phyloP scores from a whole-genome alignment of 768 basidiomycete genomes.

The Hydnomerulius pinastri region DNA sequence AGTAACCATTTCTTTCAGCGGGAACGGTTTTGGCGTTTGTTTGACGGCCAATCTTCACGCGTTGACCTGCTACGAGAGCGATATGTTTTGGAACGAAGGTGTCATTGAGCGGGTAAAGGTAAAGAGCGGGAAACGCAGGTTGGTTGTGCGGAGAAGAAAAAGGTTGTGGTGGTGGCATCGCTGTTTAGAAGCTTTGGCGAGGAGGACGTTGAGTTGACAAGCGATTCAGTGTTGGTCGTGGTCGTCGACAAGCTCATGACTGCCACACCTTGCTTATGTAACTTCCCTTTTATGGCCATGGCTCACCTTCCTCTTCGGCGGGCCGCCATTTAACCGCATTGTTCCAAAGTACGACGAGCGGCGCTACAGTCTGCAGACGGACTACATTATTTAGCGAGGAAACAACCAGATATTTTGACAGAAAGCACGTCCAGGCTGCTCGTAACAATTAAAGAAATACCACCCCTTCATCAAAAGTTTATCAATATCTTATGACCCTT shows the following conservation, averaged over 20 bases:
- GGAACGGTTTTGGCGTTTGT: constrained; percentile 96
- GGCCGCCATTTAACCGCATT: too few relatives aligned
- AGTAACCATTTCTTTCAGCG: constrained; percentile 91
- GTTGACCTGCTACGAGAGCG: constrained; percentile 62
- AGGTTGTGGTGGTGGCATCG: constrained; percentile 35
- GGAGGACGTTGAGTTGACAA: constrained; percentile 19
- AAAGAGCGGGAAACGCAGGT: constrained; percentile 45
- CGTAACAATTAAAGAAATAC: too few relatives aligned
- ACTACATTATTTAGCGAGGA: neutral
- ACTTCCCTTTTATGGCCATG: neutral
- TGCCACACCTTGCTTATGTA: constrained; percentile 9
- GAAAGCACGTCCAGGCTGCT: too few relatives aligned
- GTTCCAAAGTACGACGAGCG: too few relatives aligned
- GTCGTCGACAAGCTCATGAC: neutral
- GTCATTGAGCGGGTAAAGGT: constrained; percentile 91
- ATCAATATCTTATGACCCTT: neutral
- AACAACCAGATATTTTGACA: neutral
- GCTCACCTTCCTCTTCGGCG: neutral
- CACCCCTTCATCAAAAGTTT: neutral
- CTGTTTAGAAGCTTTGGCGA: constrained; percentile 15
- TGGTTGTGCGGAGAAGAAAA: constrained; percentile 33
- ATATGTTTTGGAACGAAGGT: constrained; percentile 96
- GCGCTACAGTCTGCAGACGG: too few relatives aligned
- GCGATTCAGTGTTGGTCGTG: constrained; percentile 4
- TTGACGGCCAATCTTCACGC: constrained; percentile 91